Evolutionary conservation across 371 early-diverging fungal species (phyloP), one percentile per base, ranked within the genome.

Genomic region (Rhizomucor miehei): DNA sequence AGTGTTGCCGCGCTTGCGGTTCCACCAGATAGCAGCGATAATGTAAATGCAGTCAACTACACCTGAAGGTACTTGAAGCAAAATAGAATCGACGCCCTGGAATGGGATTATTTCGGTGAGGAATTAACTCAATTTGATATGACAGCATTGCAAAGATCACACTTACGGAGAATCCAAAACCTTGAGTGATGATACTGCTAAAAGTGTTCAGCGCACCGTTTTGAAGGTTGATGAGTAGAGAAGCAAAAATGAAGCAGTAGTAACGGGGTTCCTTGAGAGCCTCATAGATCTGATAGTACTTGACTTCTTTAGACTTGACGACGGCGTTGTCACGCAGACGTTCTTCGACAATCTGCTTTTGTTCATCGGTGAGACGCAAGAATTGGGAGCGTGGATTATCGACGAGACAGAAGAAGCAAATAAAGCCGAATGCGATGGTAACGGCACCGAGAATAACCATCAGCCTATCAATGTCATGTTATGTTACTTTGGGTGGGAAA

Each of bases 161-260:
- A 48, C 56, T 56, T 73, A 73, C 75, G 9, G 55, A 51, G 48
- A 71, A 75, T 19, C 75, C 75, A 44, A 75, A 65, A 19, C 72
- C 67, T 12, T 54, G 37, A 23, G 69, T 75, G 44, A 75, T 75
- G 17, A 69, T 41, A 36, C 64, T 44, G 50, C 62, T 69, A 29
- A 69, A 75, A 2, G 57, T 69, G 37, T 48, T 60, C 6, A 71
- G 56, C 5, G 66, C 72, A 55, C 76, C 62, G 36, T 75, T 75
- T 51, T 66, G 67, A 45, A 75, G 29, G 48, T 65, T 67, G 51
- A 69, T 59, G 16, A 75, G 54, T 11, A 67, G 17, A 23, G 70
- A 59, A 29, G 56, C 54, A 39, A 72, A 12, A 49, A 61, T 41
- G 44, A 66, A 67, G 23, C 51, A 56, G 51, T 56, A 65, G 35